Base-by-base conservation (phyloP, 1,284 basidiomycete species). In the Irpex sp. region DNA sequence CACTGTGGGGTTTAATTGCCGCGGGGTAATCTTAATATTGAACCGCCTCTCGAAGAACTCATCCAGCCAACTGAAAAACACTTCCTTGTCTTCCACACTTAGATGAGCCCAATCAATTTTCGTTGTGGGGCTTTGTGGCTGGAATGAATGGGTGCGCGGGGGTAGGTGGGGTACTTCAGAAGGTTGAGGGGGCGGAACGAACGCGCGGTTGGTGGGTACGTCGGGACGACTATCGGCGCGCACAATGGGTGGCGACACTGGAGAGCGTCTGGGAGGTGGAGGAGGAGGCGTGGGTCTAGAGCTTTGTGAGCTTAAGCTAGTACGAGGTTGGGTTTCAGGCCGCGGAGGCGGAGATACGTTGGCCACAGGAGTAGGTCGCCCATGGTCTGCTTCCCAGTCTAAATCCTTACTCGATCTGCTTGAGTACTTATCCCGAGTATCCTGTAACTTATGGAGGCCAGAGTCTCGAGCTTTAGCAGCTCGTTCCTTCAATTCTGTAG, bases 1-100 rank as follows among this genome's bases (percentile, higher is more conserved):
- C 6, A 62, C 57, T 1, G 66, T 61, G 11, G 62, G 39, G 4
- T 54, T 39, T 1, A 57, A n/a, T 9, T 56, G 56, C 4, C 63
- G 57, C 4, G 68, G 61, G 0, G 61, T 61, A n/a, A 69, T 47
- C 3, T 68, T 53, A 2, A 59, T 58, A 8, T 67, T 64, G 5
- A 82, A 68, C 61, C 77, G 78, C 49, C 78, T 78, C 17, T 81
- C 79, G 69, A 92, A 92, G 74, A 88, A 93, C 70, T 91, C 89
- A 69, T 94, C 91, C 15, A 93, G 76, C 86, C 89, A 90, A 59
- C 74, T 74, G 72, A 93, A 94, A 69, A 93, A 87, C 15, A 77
- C 82, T 37, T 84, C 74, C 71, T 92, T 93, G 69, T 94, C 90
- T 68, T 85, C 78, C 6, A 70, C 67, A 0, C 84, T 82, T 50